Base-by-base conservation (phyloP, 345 rosid species). In the Erodium maritimum region DNA sequence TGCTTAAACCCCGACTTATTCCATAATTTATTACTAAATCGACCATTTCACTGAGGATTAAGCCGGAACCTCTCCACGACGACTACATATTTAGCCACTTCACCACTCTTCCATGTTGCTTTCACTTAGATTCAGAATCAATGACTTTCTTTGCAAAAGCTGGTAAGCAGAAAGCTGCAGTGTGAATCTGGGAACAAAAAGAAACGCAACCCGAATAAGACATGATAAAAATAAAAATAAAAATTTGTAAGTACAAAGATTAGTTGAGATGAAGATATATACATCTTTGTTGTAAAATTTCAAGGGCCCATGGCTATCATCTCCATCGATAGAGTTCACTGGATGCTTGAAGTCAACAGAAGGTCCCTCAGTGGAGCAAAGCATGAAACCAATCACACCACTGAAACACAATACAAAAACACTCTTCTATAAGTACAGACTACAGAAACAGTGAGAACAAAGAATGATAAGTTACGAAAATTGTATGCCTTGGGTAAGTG, bases 341-440 rank as follows among this genome's bases (percentile, higher is more conserved):
- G 98, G 96, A 63, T 84, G 76, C 82, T 86, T 88, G 82, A 91
- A 91, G 67, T 88, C 91, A 16, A 91, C 93, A 5, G 77, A 13
- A 19, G 95, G 95, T 34, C 98, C 98, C 60, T 86, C 98, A 0
- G 88, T 83, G 10, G 98, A 84, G 75, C 98, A 91, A 55, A 91
- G 91, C 96, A 91, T 88, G 79, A 91, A 91, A 21, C 98, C 98
- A 18, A 91, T 91, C 70, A 91, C 90, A 17, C 96, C 96, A 67
- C 98, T 91, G 77, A 52, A 68, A 79, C 48, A 42, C 14, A 63
- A 52, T 19, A 34, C 17, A 18, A 23, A 46, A 29, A 22, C n/a
- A 23, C 53, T 10, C 5, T 34, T 45, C n/a, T 5, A 60, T 12
- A 13, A 61, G 22, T 20, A 50, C 67, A 61, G 62, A 17, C 8